A percentile compares a stretch with the other conserved stretches of the same genome.
Evolutionary conservation across 1,284 basidiomycete genomes (phyloP).

Genomic region (Malassezia arunalokei): DNA sequence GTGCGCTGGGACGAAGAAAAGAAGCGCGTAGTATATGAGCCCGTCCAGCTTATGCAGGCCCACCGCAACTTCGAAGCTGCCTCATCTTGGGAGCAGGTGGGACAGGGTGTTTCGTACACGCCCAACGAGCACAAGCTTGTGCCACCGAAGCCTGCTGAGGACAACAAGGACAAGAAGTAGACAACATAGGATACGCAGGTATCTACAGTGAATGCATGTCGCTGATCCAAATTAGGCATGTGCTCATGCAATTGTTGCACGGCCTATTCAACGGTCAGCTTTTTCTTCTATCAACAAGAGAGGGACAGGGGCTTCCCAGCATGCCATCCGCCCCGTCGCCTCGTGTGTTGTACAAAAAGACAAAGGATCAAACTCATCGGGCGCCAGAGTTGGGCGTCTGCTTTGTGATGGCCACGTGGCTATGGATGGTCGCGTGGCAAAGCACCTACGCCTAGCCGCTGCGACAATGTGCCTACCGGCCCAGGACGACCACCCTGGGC

Average conservation of each 20-base stretch:
- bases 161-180: constrained; percentile 44
- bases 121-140: constrained; percentile 49
- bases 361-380: neutral
- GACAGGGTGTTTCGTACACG: constrained; percentile 63
- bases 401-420: constrained; percentile 5
- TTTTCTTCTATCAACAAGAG: constrained; percentile 7
- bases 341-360: constrained; percentile 3
- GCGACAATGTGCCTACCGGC: constrained; percentile 42
- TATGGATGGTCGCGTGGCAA: constrained; percentile 17
- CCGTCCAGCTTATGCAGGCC: constrained; percentile 90
- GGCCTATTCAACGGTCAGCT: constrained; percentile 16
- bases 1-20: constrained; percentile 95
- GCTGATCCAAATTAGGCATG: constrained; percentile 12
- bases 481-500: constrained; percentile 7
- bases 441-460: constrained; percentile 45
- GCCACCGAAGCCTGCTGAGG: constrained; percentile 47
- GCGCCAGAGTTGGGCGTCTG: neutral
- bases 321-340: constrained; percentile 14
- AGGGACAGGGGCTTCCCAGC: constrained; percentile 14
- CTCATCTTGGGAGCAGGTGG: constrained; percentile 95
- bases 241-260: constrained; percentile 10
- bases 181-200: neutral
- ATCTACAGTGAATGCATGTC: neutral
- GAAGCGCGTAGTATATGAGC: constrained; percentile 96
- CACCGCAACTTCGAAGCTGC: constrained; percentile 84